Base-by-base conservation (phyloP, 768 basidiomycete genomes). In the Tulasnella sp. region DNA sequence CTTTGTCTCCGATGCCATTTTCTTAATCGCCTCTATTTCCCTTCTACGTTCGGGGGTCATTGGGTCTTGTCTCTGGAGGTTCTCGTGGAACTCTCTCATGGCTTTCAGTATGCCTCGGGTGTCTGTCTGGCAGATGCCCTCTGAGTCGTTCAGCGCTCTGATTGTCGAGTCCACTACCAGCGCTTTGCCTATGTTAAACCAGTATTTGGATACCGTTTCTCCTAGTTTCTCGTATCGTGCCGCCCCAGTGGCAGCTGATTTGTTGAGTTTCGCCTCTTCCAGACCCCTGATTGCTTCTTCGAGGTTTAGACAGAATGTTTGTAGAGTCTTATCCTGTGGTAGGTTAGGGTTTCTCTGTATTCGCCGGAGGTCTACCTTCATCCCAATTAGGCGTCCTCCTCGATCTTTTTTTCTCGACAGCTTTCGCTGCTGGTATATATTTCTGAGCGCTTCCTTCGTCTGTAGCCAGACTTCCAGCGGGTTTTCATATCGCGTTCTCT, bases 181-280 rank as follows among this genome's bases (percentile, higher is more conserved):
- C 16, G 42, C 31, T 38, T 74, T 74, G 24, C 58, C 62, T 36
- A 21, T 10, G 77, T 3, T 3, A 24, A 80, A 62, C 76, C 76
- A 77, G 58, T 77, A 77, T 72, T 77, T 77, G 5, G 27, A 36
- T 34, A 77, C 76, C 38, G 76, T 8, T 62, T 77, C 76, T 1
- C 76, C 76, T 36, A 71, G 3, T 1, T 8, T 27, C 5, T 36
- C 14, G 38, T 62, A 77, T 77, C 78, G 16, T 6, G 72, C 78
- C 6, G 39, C 44, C 39, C 10, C 27, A 12, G 79, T 58, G 5
- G 31, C 62, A 6, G 76, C 31, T 31, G 76, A 4, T 36, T 39
- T 39, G 8, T 68, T n/a, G 5, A 77, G 1, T 7, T 7, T 77
- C 19, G 31, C n/a, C n/a, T n/a, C n/a, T n/a, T n/a, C n/a, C n/a